Base-by-base conservation (phyloP, 2,329 filamentous ascomycete species). In the Chalara sp. region DNA sequence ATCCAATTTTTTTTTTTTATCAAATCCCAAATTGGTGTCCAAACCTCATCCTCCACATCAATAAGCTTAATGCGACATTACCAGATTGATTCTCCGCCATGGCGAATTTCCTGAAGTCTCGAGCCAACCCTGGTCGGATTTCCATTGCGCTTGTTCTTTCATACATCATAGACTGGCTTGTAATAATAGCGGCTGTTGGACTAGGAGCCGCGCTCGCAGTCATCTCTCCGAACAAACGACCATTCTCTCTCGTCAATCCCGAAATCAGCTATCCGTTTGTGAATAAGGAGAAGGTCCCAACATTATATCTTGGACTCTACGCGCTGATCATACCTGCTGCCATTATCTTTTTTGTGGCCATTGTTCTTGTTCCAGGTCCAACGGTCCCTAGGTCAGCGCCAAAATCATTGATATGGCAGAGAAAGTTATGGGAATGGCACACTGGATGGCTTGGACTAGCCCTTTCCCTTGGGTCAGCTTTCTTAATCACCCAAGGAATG, bases 351-450 rank as follows among this genome's bases (percentile, higher is more conserved):
- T 37, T 89, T 48, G 76, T 92, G 51, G 80, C 81, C 40, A 68
- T 95, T 32, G 56, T 82, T 53, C 74, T 92, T 58, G 81, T 93
- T 1, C 89, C 89, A 1, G 88, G 87, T 4, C 76, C 80, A 5
- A 84, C 83, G 1, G 82, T 85, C 1, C 77, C 80, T 12, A 74
- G 73, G 41, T 75, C 77, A 21, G 83, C 84, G 0, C 81, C 87
- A 1, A 76, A 76, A 56, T 68, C 76, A 4, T 69, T 88, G 49
- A 74, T 91, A 43, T 90, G 88, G 83, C 81, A 80, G 64, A 79
- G 88, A 57, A 96, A 93, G 70, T 67, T 96, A 1, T 96, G 92
- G 90, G 91, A 96, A 67, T 83, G 88, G 66, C 89, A 96, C 65
- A 83, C 82, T 2, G 90, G 88, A 52, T 89, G 86, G 81, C 81